A percentile compares a stretch with the other conserved stretches of the same genome.
phyloP scores from a whole-genome alignment of 306 rosid species.

The Malus domestica region DNA sequence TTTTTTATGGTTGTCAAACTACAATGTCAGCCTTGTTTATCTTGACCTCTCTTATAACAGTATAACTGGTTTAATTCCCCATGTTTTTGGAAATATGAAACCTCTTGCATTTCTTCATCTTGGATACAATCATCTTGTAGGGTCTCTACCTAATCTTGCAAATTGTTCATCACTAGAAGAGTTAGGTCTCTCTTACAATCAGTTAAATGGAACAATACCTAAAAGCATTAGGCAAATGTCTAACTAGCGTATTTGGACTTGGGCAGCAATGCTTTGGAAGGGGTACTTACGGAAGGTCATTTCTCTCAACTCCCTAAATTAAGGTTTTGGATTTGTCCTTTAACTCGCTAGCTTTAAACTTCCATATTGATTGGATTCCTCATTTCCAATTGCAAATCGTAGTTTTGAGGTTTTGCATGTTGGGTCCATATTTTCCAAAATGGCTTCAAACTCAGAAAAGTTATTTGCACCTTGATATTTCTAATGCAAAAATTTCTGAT shows the following conservation, averaged over 20 bases:
- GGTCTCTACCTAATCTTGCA: conserved; percentile 1
- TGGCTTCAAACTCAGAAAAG: conserved; percentile 12
- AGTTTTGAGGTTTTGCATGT: neutral
- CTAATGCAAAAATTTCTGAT: neutral
- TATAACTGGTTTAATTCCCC: too few relatives aligned
- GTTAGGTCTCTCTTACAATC: neutral
- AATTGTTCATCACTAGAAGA: neutral
- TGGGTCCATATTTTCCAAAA: conserved; percentile 1
- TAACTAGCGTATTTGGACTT: neutral
- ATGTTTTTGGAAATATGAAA: too few relatives aligned
- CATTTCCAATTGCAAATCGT: neutral
- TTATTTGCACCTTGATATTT: neutral
- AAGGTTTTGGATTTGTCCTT: fast-evolving
- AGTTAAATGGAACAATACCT: neutral
- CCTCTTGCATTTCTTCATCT: neutral
- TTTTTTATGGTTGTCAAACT: too few relatives aligned
- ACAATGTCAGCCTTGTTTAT: too few relatives aligned
- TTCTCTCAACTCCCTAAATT: neutral
- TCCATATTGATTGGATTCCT: neutral
- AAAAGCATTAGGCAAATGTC: neutral
- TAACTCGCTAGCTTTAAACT: neutral
- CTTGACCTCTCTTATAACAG: too few relatives aligned
- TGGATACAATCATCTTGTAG: neutral
- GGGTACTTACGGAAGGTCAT: neutral
- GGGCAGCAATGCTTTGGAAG: neutral